Evolutionary conservation across 1,139 yeast species (phyloP).

Genomic region (Lodderomyces parapsilosis): DNA sequence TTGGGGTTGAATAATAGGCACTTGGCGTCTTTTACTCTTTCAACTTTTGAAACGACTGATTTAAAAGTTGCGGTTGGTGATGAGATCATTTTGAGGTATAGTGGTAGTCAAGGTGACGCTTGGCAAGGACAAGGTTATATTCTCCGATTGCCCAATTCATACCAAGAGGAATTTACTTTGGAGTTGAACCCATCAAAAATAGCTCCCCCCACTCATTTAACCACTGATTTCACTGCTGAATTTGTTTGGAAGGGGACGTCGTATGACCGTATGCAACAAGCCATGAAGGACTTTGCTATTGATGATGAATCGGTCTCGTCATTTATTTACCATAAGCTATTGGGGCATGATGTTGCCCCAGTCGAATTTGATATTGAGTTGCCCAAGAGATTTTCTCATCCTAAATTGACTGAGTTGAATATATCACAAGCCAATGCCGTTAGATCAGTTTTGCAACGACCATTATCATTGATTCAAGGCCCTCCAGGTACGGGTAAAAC

Average conservation of each 20-base stretch:
- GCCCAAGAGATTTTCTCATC: slow-evolving; percentile 64
- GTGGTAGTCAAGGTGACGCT: slow-evolving; percentile 45
- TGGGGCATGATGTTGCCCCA: slow-evolving; percentile 78
- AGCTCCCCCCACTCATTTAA: slow-evolving; percentile 64
- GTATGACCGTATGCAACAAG: slow-evolving; percentile 80
- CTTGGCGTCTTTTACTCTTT: slow-evolving; percentile 66
- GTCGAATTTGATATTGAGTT: slow-evolving; percentile 58
- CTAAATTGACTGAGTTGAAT: slow-evolving; percentile 69
- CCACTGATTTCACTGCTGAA: slow-evolving; percentile 76
- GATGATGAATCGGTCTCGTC: slow-evolving; percentile 73
- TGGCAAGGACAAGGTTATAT: slow-evolving; percentile 81
- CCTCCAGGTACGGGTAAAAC: slow-evolving; percentile 99
- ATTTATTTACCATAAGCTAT: slow-evolving; percentile 71
- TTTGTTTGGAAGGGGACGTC: slow-evolving; percentile 89
- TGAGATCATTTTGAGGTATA: slow-evolving; percentile 65
- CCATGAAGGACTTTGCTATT: slow-evolving; percentile 70
- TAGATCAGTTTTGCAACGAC: slow-evolving; percentile 64
- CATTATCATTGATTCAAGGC: slow-evolving; percentile 87
- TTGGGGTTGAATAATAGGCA: slow-evolving; percentile 63
- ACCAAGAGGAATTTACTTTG: slow-evolving; percentile 69
- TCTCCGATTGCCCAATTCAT: slow-evolving; percentile 66
- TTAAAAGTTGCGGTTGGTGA: slow-evolving; percentile 85
- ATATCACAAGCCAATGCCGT: slow-evolving; percentile 81
- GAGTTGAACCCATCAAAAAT: slow-evolving; percentile 51
- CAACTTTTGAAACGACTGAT: slow-evolving; percentile 65